phyloP scores from a whole-genome alignment of 148 eudicot species.

The Fallopia convolvulus region DNA sequence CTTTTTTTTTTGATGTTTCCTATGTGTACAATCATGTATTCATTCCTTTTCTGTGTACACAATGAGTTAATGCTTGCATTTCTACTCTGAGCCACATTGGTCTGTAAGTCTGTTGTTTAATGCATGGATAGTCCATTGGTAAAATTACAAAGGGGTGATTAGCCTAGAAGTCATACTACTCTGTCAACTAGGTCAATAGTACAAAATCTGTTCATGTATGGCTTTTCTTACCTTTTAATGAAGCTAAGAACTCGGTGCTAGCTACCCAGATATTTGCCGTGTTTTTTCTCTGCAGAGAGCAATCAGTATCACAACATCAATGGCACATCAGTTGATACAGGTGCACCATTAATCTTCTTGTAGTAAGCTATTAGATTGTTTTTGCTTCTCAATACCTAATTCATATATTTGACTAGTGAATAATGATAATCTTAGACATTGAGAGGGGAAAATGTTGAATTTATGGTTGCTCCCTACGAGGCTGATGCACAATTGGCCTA shows the following conservation, averaged over 20 bases:
- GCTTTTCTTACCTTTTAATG: background rate
- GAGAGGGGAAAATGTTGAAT: slow-evolving; percentile 59
- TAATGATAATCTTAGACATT: slow-evolving; percentile 32
- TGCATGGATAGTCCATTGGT: background rate
- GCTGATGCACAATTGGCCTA: slow-evolving; percentile 93
- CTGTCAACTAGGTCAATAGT: background rate
- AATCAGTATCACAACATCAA: slow-evolving; percentile 58
- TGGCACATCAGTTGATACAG: slow-evolving; percentile 77
- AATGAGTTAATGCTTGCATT: background rate
- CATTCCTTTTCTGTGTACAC: background rate
- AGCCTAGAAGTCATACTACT: background rate
- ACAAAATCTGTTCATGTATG: background rate
- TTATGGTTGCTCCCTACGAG: slow-evolving; percentile 79
- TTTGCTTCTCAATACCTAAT: background rate
- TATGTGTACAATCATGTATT: background rate
- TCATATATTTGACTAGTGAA: slow-evolving; percentile 5
- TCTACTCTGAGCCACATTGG: background rate
- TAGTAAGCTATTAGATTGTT: background rate
- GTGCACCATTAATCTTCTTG: slow-evolving; percentile 20
- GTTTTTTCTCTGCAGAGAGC: slow-evolving; percentile 46
- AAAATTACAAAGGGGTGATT: background rate
- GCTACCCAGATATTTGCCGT: background rate
- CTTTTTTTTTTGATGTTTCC: background rate
- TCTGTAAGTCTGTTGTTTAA: background rate
- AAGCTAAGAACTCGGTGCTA: background rate